These are phyloP conservation scores for Eucalyptus cloeziana DNA, from an alignment of 345 rosid genomes.

Conservation along the genomic window DNA sequence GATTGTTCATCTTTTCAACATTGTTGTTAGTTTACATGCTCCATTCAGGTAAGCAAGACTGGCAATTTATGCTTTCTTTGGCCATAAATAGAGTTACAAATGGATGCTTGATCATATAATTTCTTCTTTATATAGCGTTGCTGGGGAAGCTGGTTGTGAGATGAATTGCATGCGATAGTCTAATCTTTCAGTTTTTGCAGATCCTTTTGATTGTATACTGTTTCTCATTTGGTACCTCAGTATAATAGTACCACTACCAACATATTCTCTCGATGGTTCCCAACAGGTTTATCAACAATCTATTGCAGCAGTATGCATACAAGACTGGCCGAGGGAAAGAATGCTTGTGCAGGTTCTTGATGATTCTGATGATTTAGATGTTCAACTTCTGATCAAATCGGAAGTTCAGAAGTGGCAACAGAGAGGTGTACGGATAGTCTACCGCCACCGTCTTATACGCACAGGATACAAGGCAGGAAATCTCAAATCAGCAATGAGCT, in stretches of 20 bases:
- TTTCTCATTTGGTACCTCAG: not conserved
- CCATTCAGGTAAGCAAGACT: not conserved
- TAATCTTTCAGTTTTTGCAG: not conserved
- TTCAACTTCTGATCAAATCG: slow-evolving; percentile 66
- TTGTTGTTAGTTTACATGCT: not conserved
- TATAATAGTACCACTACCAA: not conserved
- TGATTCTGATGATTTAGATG: slow-evolving; percentile 75
- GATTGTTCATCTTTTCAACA: not conserved
- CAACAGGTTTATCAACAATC: slow-evolving; percentile 78
- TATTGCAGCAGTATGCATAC: slow-evolving; percentile 62
- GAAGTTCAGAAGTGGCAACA: slow-evolving; percentile 94
- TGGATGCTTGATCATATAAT: not conserved
- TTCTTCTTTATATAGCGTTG: not conserved
- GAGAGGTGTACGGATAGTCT: slow-evolving; percentile 60
- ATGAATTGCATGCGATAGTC: not conserved
- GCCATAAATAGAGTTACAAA: not conserved
- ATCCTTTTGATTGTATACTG: not conserved
- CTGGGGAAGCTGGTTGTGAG: not conserved
- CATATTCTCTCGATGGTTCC: not conserved
- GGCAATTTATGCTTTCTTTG: not conserved
- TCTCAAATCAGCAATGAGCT: slow-evolving; percentile 87
- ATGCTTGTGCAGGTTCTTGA: slow-evolving; percentile 83
- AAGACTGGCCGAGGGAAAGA: slow-evolving; percentile 90
- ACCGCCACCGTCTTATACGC: slow-evolving; percentile 80
- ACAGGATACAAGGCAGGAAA: slow-evolving; percentile 93